Evolutionary conservation across 2,329 filamentous ascomycete species (phyloP).

Genomic region (Shiraia bambusicola): DNA sequence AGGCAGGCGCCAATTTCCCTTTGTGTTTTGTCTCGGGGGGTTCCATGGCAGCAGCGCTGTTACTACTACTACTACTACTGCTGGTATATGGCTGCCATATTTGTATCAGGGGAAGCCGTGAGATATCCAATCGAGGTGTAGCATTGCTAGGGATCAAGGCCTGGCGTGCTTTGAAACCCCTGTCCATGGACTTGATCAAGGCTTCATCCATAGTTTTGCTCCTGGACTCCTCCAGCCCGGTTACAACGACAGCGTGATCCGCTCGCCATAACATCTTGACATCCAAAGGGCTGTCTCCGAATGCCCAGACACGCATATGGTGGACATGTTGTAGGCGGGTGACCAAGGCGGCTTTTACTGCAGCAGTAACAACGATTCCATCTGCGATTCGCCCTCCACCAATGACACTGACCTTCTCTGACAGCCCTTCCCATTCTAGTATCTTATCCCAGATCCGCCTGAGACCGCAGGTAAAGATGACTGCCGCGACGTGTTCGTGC

Average conservation of each 20-base stretch:
- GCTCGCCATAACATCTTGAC: constrained; percentile 59
- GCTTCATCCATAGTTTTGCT: constrained; percentile 56
- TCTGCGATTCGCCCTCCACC: constrained; percentile 54
- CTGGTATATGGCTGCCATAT: constrained; percentile 37
- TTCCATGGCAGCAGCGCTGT: too few relatives aligned
- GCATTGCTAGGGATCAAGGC: constrained; percentile 47
- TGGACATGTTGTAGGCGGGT: constrained; percentile 40
- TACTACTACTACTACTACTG: too few relatives aligned
- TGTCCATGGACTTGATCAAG: constrained; percentile 48
- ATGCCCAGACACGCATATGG: constrained; percentile 52
- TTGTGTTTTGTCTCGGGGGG: too few relatives aligned
- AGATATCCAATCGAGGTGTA: constrained; percentile 47
- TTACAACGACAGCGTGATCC: constrained; percentile 58
- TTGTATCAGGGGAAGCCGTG: constrained; percentile 47
- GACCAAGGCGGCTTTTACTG: constrained; percentile 55
- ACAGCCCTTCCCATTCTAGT: constrained; percentile 48
- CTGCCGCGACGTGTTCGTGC: constrained; percentile 45
- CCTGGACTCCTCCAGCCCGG: constrained; percentile 50
- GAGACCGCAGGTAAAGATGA: constrained; percentile 60
- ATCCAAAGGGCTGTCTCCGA: constrained; percentile 63
- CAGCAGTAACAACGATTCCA: constrained; percentile 54
- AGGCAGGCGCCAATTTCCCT: too few relatives aligned
- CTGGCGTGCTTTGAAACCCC: constrained; percentile 50
- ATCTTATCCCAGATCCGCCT: constrained; percentile 58
- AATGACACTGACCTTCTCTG: constrained; percentile 51